These are phyloP conservation scores for Climacium dendroides DNA, from an alignment of 225 moss, liverwort and hornwort species.

Conservation along the genomic window DNA sequence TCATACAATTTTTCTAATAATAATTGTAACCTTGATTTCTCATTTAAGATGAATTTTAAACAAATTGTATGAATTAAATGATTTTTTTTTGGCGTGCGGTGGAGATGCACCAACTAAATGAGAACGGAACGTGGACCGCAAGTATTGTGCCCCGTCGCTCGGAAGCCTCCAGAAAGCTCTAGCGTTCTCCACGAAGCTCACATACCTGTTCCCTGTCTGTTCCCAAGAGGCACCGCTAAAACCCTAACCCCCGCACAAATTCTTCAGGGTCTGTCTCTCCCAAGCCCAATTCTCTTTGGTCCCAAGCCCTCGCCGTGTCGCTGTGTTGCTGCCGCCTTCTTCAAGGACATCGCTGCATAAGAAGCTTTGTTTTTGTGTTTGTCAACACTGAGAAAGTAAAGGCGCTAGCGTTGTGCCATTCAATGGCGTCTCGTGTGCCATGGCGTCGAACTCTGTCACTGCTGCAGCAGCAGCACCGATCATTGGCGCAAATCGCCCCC, in stretches of 20 bases:
- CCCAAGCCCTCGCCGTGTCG: neutral
- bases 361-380: neutral
- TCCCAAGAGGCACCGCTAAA: slow-evolving; percentile 9
- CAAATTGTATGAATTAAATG: neutral
- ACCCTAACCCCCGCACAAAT: slow-evolving; percentile 20
- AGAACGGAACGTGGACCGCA: neutral
- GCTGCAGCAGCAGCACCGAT: slow-evolving; percentile 15
- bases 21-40: no score
- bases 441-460: slow-evolving; percentile 26
- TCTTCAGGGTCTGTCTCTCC: neutral
- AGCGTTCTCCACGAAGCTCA: neutral
- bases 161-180: neutral
- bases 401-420: neutral
- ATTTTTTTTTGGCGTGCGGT: neutral
- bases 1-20: no score
- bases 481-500: neutral
- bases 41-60: neutral
- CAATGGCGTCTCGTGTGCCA: slow-evolving; percentile 25
- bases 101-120: neutral
- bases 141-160: neutral
- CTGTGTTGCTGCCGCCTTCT: neutral
- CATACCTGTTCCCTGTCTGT: neutral
- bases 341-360: neutral
- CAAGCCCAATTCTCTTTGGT: neutral
- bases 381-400: neutral